Conservation (phyloP, 2,329 filamentous ascomycete species). For the Cercospora beticola region DNA sequence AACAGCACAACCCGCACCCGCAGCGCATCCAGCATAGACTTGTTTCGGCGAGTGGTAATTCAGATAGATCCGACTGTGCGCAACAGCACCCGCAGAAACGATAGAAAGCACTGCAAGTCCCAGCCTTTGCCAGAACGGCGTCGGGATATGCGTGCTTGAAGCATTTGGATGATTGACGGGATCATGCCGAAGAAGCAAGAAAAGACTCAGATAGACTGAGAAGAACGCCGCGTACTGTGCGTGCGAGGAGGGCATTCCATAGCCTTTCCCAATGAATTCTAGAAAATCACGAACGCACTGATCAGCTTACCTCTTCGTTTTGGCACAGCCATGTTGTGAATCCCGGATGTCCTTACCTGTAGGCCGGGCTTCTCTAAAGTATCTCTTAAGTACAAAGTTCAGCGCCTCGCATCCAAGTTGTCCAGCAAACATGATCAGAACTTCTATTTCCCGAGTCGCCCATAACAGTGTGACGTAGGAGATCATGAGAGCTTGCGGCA, state of each 20-base stretch:
- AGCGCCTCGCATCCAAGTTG: conserved; percentile 88
- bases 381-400: conserved; percentile 85
- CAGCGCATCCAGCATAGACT: conserved; percentile 74
- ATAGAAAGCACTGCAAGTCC: conserved; percentile 49
- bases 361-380: conserved; percentile 90
- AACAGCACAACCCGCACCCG: conserved; percentile 69
- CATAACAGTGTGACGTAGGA: conserved; percentile 88
- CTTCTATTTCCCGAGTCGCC: conserved; percentile 86
- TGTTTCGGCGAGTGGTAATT: conserved; percentile 89
- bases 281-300: background rate
- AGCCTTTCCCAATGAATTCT: conserved; percentile 83
- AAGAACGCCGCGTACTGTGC: conserved; percentile 95
- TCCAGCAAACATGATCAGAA: conserved; percentile 84
- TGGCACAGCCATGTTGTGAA: background rate
- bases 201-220: conserved; percentile 77
- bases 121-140: conserved; percentile 62
- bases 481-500: conserved; percentile 87
- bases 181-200: conserved; percentile 77
- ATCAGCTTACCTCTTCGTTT: conserved; percentile 1
- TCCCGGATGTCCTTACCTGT: conserved; percentile 56
- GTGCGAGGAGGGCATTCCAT: conserved; percentile 96
- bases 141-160: conserved; percentile 52
- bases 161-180: conserved; percentile 49
- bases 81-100: conserved; percentile 54
- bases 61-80: conserved; percentile 82